Base-by-base conservation (phyloP, 2,329 filamentous ascomycete genomes). In the Chrysosporium queenslandicum region DNA sequence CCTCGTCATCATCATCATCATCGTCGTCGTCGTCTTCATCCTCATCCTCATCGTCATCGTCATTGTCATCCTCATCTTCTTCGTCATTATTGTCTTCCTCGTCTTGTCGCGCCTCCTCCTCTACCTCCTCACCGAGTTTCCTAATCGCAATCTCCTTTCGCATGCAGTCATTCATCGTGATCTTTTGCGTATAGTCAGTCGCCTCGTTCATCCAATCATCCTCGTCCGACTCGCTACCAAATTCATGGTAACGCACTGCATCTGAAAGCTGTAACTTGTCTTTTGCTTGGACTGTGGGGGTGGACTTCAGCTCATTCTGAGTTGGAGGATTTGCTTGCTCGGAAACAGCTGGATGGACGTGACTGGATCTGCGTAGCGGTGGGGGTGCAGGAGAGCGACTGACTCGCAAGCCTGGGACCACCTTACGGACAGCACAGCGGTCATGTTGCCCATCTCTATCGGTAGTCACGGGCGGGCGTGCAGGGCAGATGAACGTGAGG, bases 191-290 rank as follows among this genome's bases (percentile, higher is more conserved):
- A 58, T 81, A 74, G 29, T 79, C 78, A 6, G 78, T 75, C 30
- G 79, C 74, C 61, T 87, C 84, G 52, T 85, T 81, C 27, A 94
- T 87, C 92, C 92, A 98, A 61, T 95, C 90, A 53, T 96, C 90
- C 56, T 92, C 86, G 37, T 85, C 77, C 53, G 82, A 77, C 46
- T 87, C 89, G 64, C 85, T 89, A 40, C 87, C 91, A 66, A 97
- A 97, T 63, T 95, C 91, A 66, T 96, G 87, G 64, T 96, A 97
- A 46, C 69, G 65, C 32, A 68, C 71, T 2, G 67, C 69, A 57
- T 72, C 70, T 2, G 68, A 71, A 39, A 66, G 65, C 53, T 71
- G 64, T 36, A 71, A 70, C 47, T 67, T 66, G 27, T 67, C 67
- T 52, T 39, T 47, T 9, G 14, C 20, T 46, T 52, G 20, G 25